A percentile compares a stretch with the other conserved stretches of the same genome.
These are phyloP conservation scores for Strobilomyces echinocephalus DNA, from an alignment of 768 basidiomycete species.

Conservation along the genomic window DNA sequence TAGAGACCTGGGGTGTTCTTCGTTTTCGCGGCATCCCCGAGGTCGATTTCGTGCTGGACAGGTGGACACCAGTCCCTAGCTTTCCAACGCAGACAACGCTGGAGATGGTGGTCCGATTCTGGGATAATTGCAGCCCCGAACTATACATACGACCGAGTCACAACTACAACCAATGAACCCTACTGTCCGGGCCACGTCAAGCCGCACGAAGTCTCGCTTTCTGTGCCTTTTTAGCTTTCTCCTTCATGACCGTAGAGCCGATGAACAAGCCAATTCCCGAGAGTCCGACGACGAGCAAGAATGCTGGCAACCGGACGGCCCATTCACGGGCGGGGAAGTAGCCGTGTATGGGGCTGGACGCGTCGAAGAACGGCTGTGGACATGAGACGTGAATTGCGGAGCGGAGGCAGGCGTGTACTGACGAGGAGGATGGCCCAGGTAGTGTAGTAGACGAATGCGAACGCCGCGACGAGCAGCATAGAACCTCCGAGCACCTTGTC, in stretches of 20 bases:
- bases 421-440: constrained; percentile 87
- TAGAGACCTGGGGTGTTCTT: constrained; percentile 27
- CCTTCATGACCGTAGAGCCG: constrained; percentile 69
- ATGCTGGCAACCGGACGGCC: constrained; percentile 83
- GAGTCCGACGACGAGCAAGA: constrained; percentile 76
- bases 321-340: constrained; percentile 90
- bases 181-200: constrained; percentile 26
- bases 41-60: neutral
- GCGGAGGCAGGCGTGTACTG: constrained; percentile 23
- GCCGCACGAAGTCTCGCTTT: constrained; percentile 61
- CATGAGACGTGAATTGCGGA: constrained; percentile 5
- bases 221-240: constrained; percentile 63
- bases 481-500: constrained; percentile 76
- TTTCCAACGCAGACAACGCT: neutral
- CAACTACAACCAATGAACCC: neutral
- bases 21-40: constrained; percentile 5
- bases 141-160: neutral
- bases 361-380: constrained; percentile 76
- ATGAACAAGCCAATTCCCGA: constrained; percentile 77
- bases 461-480: constrained; percentile 74
- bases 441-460: constrained; percentile 87
- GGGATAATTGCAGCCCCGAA: neutral
- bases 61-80: too few species aligned
- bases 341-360: constrained; percentile 63
- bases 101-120: neutral